A percentile compares a stretch with the other conserved stretches of the same genome.
These are phyloP conservation scores for Primulina eburnea DNA, from an alignment of 257 asterid genomes.

Conservation along the genomic window DNA sequence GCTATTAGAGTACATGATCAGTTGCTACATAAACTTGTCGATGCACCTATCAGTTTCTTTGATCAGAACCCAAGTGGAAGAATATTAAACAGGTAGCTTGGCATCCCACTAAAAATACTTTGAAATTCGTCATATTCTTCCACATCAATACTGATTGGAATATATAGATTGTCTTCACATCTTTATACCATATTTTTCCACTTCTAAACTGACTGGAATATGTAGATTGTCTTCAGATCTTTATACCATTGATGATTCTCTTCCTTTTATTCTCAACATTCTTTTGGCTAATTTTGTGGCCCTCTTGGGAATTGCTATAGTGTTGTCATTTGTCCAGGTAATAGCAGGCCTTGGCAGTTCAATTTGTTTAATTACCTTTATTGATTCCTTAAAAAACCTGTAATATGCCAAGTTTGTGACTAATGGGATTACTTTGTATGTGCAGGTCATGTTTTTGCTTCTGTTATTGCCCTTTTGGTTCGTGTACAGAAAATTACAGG, in stretches of 20 bases:
- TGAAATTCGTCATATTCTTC: slow-evolving; percentile 8
- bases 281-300: slow-evolving; percentile 91
- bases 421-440: slow-evolving; percentile 11
- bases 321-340: slow-evolving; percentile 86
- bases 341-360: not conserved
- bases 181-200: slow-evolving; percentile 57
- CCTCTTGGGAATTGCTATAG: slow-evolving; percentile 75
- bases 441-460: slow-evolving; percentile 74
- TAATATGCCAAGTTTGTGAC: not conserved
- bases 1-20: slow-evolving; percentile 71
- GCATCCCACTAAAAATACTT: slow-evolving; percentile 15
- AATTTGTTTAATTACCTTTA: slow-evolving; percentile 1
- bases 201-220: slow-evolving; percentile 26
- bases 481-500: slow-evolving; percentile 82
- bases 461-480: slow-evolving; percentile 83
- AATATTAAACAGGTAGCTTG: slow-evolving; percentile 82
- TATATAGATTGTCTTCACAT: slow-evolving; percentile 83
- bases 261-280: slow-evolving; percentile 94
- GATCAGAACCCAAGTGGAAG: slow-evolving; percentile 92
- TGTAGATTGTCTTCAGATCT: slow-evolving; percentile 93
- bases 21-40: slow-evolving; percentile 56
- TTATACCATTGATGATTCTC: slow-evolving; percentile 92
- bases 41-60: slow-evolving; percentile 75
- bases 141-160: slow-evolving; percentile 32
- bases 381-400: not conserved